Conservation (phyloP, 306 rosid species). For the Medicago lupulina region DNA sequence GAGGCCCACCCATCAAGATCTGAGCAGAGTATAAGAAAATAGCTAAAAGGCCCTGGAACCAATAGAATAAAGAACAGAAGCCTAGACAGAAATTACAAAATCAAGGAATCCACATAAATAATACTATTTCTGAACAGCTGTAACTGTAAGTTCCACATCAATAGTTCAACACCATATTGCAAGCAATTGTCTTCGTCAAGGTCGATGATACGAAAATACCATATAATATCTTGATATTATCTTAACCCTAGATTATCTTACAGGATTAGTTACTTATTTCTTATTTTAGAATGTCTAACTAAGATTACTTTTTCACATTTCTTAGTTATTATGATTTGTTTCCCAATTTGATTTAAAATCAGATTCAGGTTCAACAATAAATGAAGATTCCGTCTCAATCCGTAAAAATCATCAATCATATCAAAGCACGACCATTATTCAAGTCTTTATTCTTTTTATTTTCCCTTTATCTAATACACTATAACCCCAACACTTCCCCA, state of each 20-base stretch:
- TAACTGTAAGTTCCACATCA: slow-evolving; percentile 11
- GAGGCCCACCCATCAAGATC: slow-evolving; percentile 12
- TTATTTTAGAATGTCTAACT: slow-evolving; percentile 8
- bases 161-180: background rate
- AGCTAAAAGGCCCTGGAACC: slow-evolving; percentile 9
- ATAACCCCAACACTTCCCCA: background rate
- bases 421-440: background rate
- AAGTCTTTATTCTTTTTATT: background rate
- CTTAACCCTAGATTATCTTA: background rate
- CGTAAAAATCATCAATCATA: background rate
- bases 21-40: slow-evolving; percentile 1
- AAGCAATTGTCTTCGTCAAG: background rate
- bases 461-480: slow-evolving; percentile 9
- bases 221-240: background rate
- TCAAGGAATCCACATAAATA: slow-evolving; percentile 1
- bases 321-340: background rate
- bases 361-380: background rate
- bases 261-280: background rate
- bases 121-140: background rate
- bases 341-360: background rate
- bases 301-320: slow-evolving; percentile 8
- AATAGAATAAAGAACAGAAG: slow-evolving; percentile 2
- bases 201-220: background rate
- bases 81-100: slow-evolving; percentile 21
- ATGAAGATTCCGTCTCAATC: background rate